Evolutionary conservation across 2,329 filamentous ascomycete species (phyloP).

Genomic region (Botrytis deweyae): DNA sequence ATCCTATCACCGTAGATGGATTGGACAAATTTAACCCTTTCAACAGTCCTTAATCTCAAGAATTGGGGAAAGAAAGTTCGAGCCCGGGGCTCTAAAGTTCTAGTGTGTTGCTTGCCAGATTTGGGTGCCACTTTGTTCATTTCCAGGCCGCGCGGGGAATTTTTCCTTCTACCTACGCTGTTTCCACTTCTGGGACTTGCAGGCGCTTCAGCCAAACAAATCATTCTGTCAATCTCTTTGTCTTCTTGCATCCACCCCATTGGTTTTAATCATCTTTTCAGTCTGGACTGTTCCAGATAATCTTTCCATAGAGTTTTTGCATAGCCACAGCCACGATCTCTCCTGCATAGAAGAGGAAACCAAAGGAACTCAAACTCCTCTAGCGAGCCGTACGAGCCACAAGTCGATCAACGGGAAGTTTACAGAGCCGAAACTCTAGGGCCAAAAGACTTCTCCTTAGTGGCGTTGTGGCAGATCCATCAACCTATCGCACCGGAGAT

Average conservation of each 20-base stretch:
- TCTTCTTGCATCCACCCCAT: neutral
- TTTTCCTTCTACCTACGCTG: neutral
- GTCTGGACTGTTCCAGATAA: neutral
- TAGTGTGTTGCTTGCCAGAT: neutral
- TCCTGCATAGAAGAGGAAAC: neutral
- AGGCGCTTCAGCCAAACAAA: neutral
- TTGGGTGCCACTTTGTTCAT: conserved; percentile 10
- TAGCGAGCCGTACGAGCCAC: conserved; percentile 4
- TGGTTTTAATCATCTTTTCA: neutral
- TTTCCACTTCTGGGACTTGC: neutral
- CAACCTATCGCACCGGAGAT: conserved; percentile 5
- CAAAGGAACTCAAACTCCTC: neutral
- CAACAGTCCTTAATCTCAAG: conserved; percentile 7
- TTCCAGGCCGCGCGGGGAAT: conserved; percentile 4
- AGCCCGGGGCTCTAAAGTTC: neutral
- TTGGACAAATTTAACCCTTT: neutral
- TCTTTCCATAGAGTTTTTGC: neutral
- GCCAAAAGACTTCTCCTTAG: neutral
- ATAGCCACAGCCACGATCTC: conserved; percentile 1
- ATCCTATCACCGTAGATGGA: neutral
- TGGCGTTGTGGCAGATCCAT: conserved; percentile 3
- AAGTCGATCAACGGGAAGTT: neutral
- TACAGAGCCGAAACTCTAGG: neutral
- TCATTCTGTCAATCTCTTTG: neutral
- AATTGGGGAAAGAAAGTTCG: neutral